These are phyloP conservation scores for Xanthoparmelia taractica DNA, from an alignment of 495 filamentous ascomycete species.

Conservation along the genomic window DNA sequence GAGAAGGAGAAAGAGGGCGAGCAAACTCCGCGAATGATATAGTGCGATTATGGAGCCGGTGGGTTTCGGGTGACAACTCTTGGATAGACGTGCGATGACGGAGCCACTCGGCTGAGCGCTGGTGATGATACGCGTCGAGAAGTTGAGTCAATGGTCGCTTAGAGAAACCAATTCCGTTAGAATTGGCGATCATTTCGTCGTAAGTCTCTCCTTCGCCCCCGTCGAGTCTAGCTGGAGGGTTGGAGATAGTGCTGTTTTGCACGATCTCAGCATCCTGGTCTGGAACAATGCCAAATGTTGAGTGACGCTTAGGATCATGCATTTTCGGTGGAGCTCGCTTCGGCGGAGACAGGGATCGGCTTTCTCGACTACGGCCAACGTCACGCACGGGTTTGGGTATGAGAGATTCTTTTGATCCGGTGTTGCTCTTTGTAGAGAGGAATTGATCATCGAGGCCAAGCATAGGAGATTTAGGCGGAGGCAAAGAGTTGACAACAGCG, in stretches of 20 bases:
- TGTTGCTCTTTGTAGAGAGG: conserved; percentile 1
- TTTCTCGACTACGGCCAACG: conserved; percentile 18
- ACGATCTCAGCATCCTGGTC: conserved; percentile 17
- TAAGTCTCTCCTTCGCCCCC: background rate
- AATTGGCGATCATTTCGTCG: background rate
- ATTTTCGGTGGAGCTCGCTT: conserved; percentile 4
- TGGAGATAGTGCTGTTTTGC: conserved; percentile 1
- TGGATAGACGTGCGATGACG: background rate
- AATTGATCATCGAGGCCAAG: conserved; percentile 15
- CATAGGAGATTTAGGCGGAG: background rate
- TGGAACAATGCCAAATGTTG: conserved; percentile 5
- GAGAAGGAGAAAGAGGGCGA: conserved; percentile 1
- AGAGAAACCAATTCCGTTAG: conserved; percentile 1
- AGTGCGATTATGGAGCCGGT: background rate
- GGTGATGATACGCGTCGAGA: background rate
- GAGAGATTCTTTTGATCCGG: conserved; percentile 10
- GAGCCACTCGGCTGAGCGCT: background rate
- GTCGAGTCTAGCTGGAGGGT: background rate
- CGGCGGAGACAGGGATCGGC: conserved; percentile 19
- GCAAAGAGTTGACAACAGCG: conserved; percentile 5
- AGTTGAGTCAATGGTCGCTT: background rate
- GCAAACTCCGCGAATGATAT: background rate
- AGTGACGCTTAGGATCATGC: conserved; percentile 1
- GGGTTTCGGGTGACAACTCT: background rate
- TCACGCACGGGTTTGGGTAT: conserved; percentile 21